Conservation (phyloP, 805 yeast species). For the Metschnikowia anglica region DNA sequence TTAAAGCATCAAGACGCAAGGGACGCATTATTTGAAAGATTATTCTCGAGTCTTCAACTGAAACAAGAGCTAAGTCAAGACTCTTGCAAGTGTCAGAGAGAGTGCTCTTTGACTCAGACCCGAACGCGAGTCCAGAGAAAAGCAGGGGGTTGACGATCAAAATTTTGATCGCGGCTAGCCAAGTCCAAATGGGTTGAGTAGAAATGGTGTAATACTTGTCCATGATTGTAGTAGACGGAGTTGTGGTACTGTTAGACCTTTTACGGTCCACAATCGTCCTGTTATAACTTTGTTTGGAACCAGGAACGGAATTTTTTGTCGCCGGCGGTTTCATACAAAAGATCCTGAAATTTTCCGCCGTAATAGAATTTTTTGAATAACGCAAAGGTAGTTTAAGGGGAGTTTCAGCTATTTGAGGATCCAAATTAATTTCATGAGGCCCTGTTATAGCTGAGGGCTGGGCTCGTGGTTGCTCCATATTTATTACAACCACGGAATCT, state of each 20-base stretch:
- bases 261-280: conserved; percentile 21
- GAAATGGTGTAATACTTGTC: conserved; percentile 22
- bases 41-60: conserved; percentile 32
- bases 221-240: conserved; percentile 23
- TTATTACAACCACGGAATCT: conserved; percentile 17
- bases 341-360: conserved; percentile 29
- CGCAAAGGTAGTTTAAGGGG: not conserved
- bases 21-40: conserved; percentile 28
- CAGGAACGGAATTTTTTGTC: conserved; percentile 17
- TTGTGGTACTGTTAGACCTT: conserved; percentile 14
- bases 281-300: conserved; percentile 18
- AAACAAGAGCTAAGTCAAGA: conserved; percentile 22
- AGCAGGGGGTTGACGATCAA: conserved; percentile 28
- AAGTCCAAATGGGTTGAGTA: conserved; percentile 44
- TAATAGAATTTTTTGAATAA: conserved; percentile 15
- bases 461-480: conserved; percentile 15
- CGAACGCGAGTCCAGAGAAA: conserved; percentile 29
- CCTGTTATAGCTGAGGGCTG: not conserved
- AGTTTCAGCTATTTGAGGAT: conserved; percentile 2
- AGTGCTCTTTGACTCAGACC: not conserved
- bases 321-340: conserved; percentile 28
- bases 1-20: conserved; percentile 9
- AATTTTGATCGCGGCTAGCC: conserved; percentile 40
- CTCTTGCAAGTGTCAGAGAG: not conserved
- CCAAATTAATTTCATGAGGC: conserved; percentile 10